Evolutionary conservation across 495 filamentous ascomycete species (phyloP).

Genomic region (Symbiotaphrina buchneri): DNA sequence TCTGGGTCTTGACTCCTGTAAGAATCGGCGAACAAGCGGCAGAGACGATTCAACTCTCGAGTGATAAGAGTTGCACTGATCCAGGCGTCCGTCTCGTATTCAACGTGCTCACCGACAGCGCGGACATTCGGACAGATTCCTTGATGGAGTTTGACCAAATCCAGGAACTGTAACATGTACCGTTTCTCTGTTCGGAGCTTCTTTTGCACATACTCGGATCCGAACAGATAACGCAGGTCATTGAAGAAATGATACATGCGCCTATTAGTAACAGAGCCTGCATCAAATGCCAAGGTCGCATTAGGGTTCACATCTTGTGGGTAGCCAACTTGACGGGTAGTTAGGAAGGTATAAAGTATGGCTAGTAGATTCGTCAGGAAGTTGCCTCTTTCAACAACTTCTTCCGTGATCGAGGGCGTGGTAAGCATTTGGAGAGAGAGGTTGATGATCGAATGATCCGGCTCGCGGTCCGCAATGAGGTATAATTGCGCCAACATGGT

Average conservation of each 20-base stretch:
- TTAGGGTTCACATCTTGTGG: slow-evolving; percentile 66
- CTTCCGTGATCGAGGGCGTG: slow-evolving; percentile 83
- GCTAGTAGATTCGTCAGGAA: slow-evolving; percentile 88
- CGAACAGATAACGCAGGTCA: slow-evolving; percentile 75
- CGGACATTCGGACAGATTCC: slow-evolving; percentile 88
- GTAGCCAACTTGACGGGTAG: slow-evolving; percentile 83
- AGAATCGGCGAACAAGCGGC: slow-evolving; percentile 67
- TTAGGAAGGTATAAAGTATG: slow-evolving; percentile 92
- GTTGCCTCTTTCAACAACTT: slow-evolving; percentile 88
- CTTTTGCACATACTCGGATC: slow-evolving; percentile 66
- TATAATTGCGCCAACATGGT: slow-evolving; percentile 86
- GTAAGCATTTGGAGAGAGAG: slow-evolving; percentile 91
- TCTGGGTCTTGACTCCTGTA: slow-evolving; percentile 44
- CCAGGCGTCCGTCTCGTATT: slow-evolving; percentile 97
- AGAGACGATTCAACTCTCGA: slow-evolving; percentile 79
- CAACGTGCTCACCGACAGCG: slow-evolving; percentile 84
- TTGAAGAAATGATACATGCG: slow-evolving; percentile 94
- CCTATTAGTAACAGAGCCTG: slow-evolving; percentile 78
- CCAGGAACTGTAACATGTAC: slow-evolving; percentile 84
- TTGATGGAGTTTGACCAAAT: slow-evolving; percentile 85
- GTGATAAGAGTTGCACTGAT: slow-evolving; percentile 89
- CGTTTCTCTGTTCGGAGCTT: slow-evolving; percentile 59
- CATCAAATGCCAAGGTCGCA: slow-evolving; percentile 76
- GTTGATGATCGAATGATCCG: slow-evolving; percentile 96
- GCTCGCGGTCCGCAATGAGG: slow-evolving; percentile 86